Conservation (phyloP, 805 yeast genomes). For the Schwanniomyces pseudopolymorphus region DNA sequence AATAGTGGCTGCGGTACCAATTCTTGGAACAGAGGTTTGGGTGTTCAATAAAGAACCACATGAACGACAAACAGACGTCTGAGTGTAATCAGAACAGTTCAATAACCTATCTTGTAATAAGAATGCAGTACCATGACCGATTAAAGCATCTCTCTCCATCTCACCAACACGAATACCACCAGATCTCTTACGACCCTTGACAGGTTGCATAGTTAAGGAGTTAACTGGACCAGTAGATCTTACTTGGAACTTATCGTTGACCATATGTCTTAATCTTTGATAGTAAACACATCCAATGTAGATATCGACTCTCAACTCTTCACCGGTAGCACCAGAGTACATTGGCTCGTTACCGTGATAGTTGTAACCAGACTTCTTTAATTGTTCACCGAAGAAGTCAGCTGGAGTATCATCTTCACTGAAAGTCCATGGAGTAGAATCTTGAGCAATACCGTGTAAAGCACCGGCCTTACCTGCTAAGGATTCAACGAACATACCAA, state of each 20-base stretch:
- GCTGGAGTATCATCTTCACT: conserved; percentile 93
- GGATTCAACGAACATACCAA: conserved; percentile 98
- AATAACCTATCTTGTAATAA: conserved; percentile 90
- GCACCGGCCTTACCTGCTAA: conserved; percentile 99
- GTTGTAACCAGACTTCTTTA: conserved; percentile 84
- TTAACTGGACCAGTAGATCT: conserved; percentile 99
- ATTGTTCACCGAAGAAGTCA: conserved; percentile 94
- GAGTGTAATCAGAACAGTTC: conserved; percentile 94
- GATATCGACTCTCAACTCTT: conserved; percentile 92
- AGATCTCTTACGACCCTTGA: conserved; percentile 96
- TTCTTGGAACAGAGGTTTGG: conserved; percentile 86
- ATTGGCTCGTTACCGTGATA: conserved; percentile 98
- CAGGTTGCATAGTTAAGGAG: conserved; percentile 97
- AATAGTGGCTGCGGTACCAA: conserved; percentile 74
- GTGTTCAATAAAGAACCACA: conserved; percentile 93
- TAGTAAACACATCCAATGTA: conserved; percentile 96
- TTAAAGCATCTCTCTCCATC: conserved; percentile 98
- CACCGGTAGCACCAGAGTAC: conserved; percentile 98
- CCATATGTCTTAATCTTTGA: conserved; percentile 99
- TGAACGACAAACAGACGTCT: conserved; percentile 81
- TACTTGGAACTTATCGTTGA: conserved; percentile 98
- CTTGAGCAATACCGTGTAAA: conserved; percentile 95
- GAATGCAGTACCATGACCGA: conserved; percentile 97
- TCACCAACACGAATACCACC: conserved; percentile 99
- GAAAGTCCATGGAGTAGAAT: conserved; percentile 95